These are phyloP conservation scores for Claviceps digitariae DNA, from an alignment of 2,329 filamentous ascomycete species.

Conservation along the genomic window DNA sequence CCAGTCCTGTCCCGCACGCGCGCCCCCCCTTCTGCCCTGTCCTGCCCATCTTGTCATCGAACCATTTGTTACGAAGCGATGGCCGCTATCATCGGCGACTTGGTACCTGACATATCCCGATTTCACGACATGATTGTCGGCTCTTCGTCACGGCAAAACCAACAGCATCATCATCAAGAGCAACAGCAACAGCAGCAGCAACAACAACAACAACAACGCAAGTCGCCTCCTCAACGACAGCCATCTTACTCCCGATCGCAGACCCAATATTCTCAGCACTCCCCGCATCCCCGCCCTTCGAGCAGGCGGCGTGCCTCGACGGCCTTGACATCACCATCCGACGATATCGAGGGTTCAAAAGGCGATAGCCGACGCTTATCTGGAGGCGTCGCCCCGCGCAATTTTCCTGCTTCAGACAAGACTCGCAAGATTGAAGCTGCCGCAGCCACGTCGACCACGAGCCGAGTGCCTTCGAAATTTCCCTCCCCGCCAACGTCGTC, in stretches of 20 bases:
- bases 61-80: slow-evolving; percentile 30
- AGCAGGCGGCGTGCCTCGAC: slow-evolving; percentile 13
- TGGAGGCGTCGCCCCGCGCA: background rate
- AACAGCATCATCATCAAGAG: background rate
- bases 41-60: slow-evolving; percentile 1
- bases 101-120: slow-evolving; percentile 57
- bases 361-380: background rate
- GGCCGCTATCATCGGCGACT: slow-evolving; percentile 56
- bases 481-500: slow-evolving; percentile 43
- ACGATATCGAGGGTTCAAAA: slow-evolving; percentile 5
- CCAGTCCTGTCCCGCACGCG: background rate
- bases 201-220: background rate
- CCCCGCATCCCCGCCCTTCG: slow-evolving; percentile 15
- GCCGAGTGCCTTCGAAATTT: slow-evolving; percentile 31
- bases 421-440: background rate
- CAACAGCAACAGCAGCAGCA: background rate
- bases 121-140: slow-evolving; percentile 57
- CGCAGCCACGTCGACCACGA: slow-evolving; percentile 16
- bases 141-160: slow-evolving; percentile 30
- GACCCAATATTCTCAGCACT: slow-evolving; percentile 4
- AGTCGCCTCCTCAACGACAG: slow-evolving; percentile 15
- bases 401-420: background rate
- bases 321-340: slow-evolving; percentile 10
- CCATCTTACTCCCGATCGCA: slow-evolving; percentile 10
- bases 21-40: background rate